These are phyloP conservation scores for Psilocybe cubensis DNA, from an alignment of 768 basidiomycete genomes.

Conservation along the genomic window DNA sequence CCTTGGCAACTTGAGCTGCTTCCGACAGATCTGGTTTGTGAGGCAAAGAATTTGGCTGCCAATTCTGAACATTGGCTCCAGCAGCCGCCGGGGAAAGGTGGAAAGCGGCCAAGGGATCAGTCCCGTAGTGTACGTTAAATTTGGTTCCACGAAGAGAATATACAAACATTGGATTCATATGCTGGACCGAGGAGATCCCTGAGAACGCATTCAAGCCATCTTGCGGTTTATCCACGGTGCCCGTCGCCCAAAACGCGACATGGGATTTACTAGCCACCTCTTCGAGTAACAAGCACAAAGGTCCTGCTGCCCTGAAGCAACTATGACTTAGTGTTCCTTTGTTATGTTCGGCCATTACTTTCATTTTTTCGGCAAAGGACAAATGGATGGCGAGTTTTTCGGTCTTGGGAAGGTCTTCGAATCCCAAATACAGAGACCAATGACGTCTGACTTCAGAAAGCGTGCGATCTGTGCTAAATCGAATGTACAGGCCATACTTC, in stretches of 20 bases:
- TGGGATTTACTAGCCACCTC: constrained; percentile 4
- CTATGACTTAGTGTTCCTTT: constrained; percentile 5
- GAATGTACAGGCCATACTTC: constrained; percentile 38
- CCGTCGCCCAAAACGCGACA: constrained; percentile 44
- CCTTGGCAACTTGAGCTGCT: constrained; percentile 30
- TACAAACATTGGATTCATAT: constrained; percentile 50
- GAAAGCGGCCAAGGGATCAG: constrained; percentile 45
- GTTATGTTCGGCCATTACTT: constrained; percentile 14
- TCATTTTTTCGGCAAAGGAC: constrained; percentile 24
- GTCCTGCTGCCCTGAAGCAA: constrained; percentile 39
- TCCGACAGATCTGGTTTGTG: constrained; percentile 15
- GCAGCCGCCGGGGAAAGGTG: constrained; percentile 39
- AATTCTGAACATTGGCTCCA: constrained; percentile 17
- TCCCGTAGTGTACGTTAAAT: constrained; percentile 49
- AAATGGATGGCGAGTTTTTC: constrained; percentile 23
- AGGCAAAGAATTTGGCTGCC: too few relatives aligned
- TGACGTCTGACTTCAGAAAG: constrained; percentile 40
- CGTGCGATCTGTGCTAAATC: constrained; percentile 42
- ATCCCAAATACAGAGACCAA: constrained; percentile 39
- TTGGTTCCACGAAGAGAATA: constrained; percentile 41
- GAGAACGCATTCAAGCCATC: too few relatives aligned
- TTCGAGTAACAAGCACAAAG: constrained; percentile 22
- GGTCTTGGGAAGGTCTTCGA: constrained; percentile 23
- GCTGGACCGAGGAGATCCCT: constrained; percentile 19
- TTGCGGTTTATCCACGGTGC: too few relatives aligned